These are phyloP conservation scores for Ophiosphaerella herpotricha DNA, from an alignment of 2,329 filamentous ascomycete species.

Conservation along the genomic window DNA sequence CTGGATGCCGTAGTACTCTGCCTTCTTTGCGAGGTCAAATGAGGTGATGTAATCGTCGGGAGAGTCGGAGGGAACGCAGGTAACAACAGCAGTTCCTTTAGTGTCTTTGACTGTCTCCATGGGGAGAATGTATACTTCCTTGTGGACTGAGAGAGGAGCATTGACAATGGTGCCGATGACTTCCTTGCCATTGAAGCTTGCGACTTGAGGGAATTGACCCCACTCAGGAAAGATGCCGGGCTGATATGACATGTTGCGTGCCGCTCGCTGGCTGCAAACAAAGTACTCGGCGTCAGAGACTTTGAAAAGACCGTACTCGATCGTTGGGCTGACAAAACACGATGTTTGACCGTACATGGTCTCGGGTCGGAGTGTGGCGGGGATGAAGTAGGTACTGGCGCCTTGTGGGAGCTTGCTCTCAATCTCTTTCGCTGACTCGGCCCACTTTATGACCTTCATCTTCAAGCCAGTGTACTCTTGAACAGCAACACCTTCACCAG, in stretches of 20 bases:
- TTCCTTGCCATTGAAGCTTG: conserved; percentile 75
- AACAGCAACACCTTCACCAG: conserved; percentile 79
- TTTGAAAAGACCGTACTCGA: conserved; percentile 88
- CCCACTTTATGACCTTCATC: conserved; percentile 88
- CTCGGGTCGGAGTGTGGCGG: conserved; percentile 90
- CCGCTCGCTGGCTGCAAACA: conserved; percentile 78
- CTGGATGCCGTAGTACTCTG: conserved; percentile 90
- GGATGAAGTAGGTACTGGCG: conserved; percentile 84
- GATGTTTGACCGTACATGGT: conserved; percentile 99
- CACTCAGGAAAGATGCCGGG: conserved; percentile 75
- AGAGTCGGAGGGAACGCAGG: conserved; percentile 92
- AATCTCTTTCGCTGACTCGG: conserved; percentile 71
- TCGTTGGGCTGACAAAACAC: conserved; percentile 90
- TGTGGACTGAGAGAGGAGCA: conserved; percentile 82
- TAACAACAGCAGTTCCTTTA: conserved; percentile 96
- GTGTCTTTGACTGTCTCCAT: conserved; percentile 93
- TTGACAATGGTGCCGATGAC: conserved; percentile 87
- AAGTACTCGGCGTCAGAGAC: conserved; percentile 71
- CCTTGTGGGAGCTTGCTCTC: conserved; percentile 77
- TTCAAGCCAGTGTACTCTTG: conserved; percentile 95
- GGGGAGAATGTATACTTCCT: conserved; percentile 82
- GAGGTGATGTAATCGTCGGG: conserved; percentile 94
- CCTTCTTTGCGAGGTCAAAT: conserved; percentile 87
- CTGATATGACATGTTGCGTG: conserved; percentile 96
- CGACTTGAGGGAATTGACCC: conserved; percentile 74